A percentile compares a stretch with the other conserved stretches of the same genome.
These are phyloP conservation scores for Dillenia turbinata DNA, from an alignment of 164 flowering plant species.

Conservation along the genomic window DNA sequence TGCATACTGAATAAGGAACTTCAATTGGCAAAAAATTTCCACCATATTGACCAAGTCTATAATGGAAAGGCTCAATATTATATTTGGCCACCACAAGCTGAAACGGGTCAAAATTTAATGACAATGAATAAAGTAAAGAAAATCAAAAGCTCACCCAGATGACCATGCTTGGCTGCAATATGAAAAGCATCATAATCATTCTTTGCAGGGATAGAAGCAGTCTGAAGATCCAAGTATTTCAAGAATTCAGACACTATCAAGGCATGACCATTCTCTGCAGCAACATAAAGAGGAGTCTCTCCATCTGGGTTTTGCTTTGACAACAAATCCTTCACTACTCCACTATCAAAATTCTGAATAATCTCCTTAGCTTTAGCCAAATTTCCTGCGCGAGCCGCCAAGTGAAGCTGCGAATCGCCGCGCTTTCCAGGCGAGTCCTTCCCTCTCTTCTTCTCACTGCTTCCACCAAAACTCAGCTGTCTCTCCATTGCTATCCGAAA, in stretches of 20 bases:
- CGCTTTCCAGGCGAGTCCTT: slow-evolving; percentile 83
- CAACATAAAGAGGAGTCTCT: slow-evolving; percentile 76
- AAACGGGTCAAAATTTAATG: not conserved
- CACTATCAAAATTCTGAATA: slow-evolving; percentile 34
- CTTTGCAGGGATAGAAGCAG: slow-evolving; percentile 58
- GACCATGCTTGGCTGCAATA: slow-evolving; percentile 93
- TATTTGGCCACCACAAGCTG: not conserved
- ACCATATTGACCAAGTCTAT: too few species aligned
- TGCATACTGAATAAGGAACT: too few species aligned
- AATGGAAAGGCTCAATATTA: too few species aligned
- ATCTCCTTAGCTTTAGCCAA: slow-evolving; percentile 53
- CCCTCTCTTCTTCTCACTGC: slow-evolving; percentile 45
- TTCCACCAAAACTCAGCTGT: slow-evolving; percentile 51
- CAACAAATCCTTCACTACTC: slow-evolving; percentile 34
- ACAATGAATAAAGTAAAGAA: not conserved
- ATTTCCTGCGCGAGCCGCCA: slow-evolving; percentile 75
- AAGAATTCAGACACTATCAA: slow-evolving; percentile 55
- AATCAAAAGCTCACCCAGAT: slow-evolving; percentile 51
- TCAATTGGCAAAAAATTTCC: too few species aligned
- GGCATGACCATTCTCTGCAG: slow-evolving; percentile 83
- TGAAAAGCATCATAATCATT: slow-evolving; percentile 87
- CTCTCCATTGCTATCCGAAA: slow-evolving; percentile 57
- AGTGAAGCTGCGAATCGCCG: slow-evolving; percentile 74
- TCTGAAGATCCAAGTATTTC: slow-evolving; percentile 57
- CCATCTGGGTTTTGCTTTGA: slow-evolving; percentile 63